Base-by-base conservation (phyloP, 768 basidiomycete species). In the Jaapia argillacea region DNA sequence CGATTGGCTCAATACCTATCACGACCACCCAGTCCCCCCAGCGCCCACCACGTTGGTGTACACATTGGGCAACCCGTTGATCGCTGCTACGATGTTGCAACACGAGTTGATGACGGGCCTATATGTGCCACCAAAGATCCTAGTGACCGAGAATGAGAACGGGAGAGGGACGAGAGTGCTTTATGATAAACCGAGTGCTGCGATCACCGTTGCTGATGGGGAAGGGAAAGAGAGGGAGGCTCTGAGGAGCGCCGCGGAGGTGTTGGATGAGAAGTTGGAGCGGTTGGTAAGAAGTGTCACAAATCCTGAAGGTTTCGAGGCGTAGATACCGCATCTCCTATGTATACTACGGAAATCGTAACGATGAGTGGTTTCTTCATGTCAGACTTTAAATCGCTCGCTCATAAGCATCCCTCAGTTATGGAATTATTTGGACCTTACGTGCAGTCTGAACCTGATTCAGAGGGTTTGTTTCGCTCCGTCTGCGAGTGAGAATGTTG, bases 21-120 rank as follows among this genome's bases (percentile, higher is more conserved):
- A n/a, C n/a, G n/a, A n/a, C n/a, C n/a, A n/a, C n/a, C n/a, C n/a
- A n/a, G n/a, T n/a, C n/a, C n/a, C n/a, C n/a, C n/a, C n/a, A n/a
- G n/a, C n/a, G n/a, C n/a, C n/a, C n/a, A n/a, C n/a, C n/a, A 57
- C 65, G 1, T 50, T 62, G 33, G 52, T 69, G 10, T 77, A 77
- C 55, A 65, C 61, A 23, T 59, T 74, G 44, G 74, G 74, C 14
- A 75, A 75, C 54, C 75, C 75, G 2, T 55, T 72, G 40, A 57
- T 72, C 37, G 75, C 73, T 0, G 65, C 71, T 44, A 55, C 52
- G 2, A 66, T 77, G 49, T 42, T 76, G 41, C 50, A 57, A 43
- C 52, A 63, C 46, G 71, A 75, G 45, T 50, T 66, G 35, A 56
- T 56, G 13, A 67, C 63, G 0, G 70, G 61, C 2, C 56, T 62